A percentile compares a stretch with the other conserved stretches of the same genome.
phyloP scores from a whole-genome alignment of 371 early-diverging fungal genomes.

The Syncephalastrum monosporum region DNA sequence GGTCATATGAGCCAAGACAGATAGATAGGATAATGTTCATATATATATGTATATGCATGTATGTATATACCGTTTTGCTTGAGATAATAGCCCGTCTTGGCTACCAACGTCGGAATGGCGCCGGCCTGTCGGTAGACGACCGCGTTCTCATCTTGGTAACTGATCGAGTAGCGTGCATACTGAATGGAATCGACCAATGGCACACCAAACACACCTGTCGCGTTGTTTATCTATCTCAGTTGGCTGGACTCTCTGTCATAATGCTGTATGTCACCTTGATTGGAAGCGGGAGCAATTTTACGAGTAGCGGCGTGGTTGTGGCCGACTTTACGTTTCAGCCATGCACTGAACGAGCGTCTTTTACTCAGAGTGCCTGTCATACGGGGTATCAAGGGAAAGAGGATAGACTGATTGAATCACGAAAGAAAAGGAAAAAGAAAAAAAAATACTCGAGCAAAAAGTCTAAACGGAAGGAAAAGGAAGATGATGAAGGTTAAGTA shows the following conservation, averaged over 20 bases:
- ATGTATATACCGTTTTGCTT: slow-evolving; percentile 40
- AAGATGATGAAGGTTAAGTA: too few relatives aligned
- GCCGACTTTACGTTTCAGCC: slow-evolving; percentile 7
- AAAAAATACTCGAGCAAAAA: background rate
- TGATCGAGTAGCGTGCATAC: slow-evolving; percentile 24
- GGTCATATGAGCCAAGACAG: background rate
- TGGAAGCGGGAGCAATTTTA: too few relatives aligned
- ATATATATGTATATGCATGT: background rate
- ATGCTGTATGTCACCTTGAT: too few relatives aligned
- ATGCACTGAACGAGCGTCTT: slow-evolving; percentile 6
- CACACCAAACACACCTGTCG: slow-evolving; percentile 23
- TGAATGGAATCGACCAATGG: slow-evolving; percentile 20
- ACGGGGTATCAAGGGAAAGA: background rate
- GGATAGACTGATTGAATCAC: background rate
- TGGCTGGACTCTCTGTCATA: too few relatives aligned
- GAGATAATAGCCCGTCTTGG: slow-evolving; percentile 46
- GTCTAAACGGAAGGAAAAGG: too few relatives aligned
- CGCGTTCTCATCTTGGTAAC: slow-evolving; percentile 24
- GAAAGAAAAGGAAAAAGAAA: slow-evolving; percentile 1
- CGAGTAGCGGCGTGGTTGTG: background rate
- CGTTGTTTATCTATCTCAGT: too few relatives aligned
- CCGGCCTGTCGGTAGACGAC: slow-evolving; percentile 24
- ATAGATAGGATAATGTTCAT: too few relatives aligned
- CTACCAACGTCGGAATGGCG: slow-evolving; percentile 45
- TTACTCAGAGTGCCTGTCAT: slow-evolving; percentile 1